A percentile compares a stretch with the other conserved stretches of the same genome.
These are phyloP conservation scores for Neopestalotiopsis clavispora DNA, from an alignment of 2,329 filamentous ascomycete genomes.

Conservation along the genomic window DNA sequence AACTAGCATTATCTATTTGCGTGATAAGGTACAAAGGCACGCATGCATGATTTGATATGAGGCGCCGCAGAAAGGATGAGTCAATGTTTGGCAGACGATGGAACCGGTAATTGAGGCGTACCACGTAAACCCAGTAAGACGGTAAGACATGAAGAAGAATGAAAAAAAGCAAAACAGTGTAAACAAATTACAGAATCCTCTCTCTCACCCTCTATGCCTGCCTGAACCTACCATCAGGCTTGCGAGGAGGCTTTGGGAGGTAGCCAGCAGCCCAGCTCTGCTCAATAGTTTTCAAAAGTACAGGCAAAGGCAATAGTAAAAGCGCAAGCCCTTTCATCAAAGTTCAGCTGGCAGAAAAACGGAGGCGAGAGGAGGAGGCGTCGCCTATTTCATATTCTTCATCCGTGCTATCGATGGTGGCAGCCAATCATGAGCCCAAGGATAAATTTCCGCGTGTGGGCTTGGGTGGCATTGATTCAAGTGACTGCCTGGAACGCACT, in stretches of 20 bases:
- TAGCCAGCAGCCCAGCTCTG: neutral
- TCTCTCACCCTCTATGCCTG: neutral
- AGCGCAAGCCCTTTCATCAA: neutral
- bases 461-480: neutral
- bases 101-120: neutral
- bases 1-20: neutral
- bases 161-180: neutral
- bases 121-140: neutral
- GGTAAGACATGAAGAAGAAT: neutral
- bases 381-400: neutral
- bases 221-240: neutral
- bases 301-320: neutral
- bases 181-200: neutral
- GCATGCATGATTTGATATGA: neutral
- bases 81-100: conserved; percentile 2
- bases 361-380: neutral
- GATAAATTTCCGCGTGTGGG: neutral
- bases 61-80: neutral
- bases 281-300: conserved; percentile 1
- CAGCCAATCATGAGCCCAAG: neutral
- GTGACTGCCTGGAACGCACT: neutral
- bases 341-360: neutral
- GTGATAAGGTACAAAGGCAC: neutral
- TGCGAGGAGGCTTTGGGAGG: neutral
- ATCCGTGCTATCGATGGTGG: neutral